Evolutionary conservation across 2,329 filamentous ascomycete species (phyloP), one percentile per base, ranked within the genome.

Genomic region (Fusarium clavum): DNA sequence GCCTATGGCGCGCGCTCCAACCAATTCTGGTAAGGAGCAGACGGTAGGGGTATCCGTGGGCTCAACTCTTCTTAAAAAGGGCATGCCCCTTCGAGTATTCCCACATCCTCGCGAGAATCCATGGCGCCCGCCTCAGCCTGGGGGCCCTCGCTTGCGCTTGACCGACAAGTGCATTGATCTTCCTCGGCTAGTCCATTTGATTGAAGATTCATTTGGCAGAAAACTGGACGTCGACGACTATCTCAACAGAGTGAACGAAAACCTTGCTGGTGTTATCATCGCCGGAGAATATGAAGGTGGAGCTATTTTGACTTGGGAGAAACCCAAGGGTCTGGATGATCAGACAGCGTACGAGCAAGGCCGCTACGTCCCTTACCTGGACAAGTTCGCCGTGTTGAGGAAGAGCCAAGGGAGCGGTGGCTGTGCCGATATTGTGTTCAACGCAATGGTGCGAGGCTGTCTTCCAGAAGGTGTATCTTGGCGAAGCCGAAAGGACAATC

Each of bases 201-300:
- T 99, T 69, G 93, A 99, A 71, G 94, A 99, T 78, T 98, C 94
- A 0, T 99, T 99, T 78, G 88, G 90, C 61, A 88, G 94, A 43
- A 92, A 92, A 76, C 87, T 99, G 5, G 92, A 99, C 76, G 89
- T 95, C 0, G 83, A 91, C 24, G 88, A 95, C 78, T 99, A 98
- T 77, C 84, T 99, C 16, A 81, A 86, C 18, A 90, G 96, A n/a
- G 90, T 98, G 57, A 87, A 92, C 54, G 86, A 91, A 57, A 92
- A 91, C 30, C 86, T 98, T 14, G 96, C 96, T 0, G 96, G 95
- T 5, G 85, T 99, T 57, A 98, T 99, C 69, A 92, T 99, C 52
- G 96, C 95, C 0, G 96, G 96, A 9, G 92, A 97, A 76, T 99
- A 99, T 80, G 96, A 99, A 83, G 96, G 96, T 55, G 94, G 94